Base-by-base conservation (phyloP, 495 filamentous ascomycete genomes). In the Aspergillus diversus region DNA sequence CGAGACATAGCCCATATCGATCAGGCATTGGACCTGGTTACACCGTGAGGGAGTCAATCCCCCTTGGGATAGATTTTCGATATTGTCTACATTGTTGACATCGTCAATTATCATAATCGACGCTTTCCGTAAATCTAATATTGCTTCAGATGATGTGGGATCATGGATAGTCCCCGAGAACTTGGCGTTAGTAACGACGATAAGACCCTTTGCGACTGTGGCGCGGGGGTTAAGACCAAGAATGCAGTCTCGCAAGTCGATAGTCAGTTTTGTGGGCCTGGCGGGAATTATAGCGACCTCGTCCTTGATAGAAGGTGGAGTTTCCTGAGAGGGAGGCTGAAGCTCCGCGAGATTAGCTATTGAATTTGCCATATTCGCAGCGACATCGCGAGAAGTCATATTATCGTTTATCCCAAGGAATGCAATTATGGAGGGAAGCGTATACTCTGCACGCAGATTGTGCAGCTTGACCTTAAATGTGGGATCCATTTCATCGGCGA, bases 401-500 rank as follows among this genome's bases (percentile, higher is more conserved):
- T 89, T 82, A n/a, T 87, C 85, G 8, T 81, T 77, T 1, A 93
- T 77, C 4, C 86, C 88, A 39, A 96, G 81, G 13, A 96, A 78
- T 48, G 90, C 90, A 79, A 95, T 90, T 5, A 97, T 69, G 7
- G 89, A 91, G 4, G 91, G 82, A 11, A 97, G 87, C 7, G 87
- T 87, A 73, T 99, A 98, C 64, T 99, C 96, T 17, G 90, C 68
- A 56, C 87, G 87, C 12, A 97, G 57, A 63, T 93, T 91, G 73
- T 89, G 87, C 33, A 97, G 72, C 71, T 96, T 96, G 62, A 97
- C 69, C 72, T 93, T 96, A 57, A 97, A 77, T 12, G 92, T 88
- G 0, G 96, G 93, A 59, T 97, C 93, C 77, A 96, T 91, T 67
- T 97, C 96, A 71, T 97, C 93, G 0, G 91, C 91, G 56, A 99